phyloP scores from a whole-genome alignment of 1,284 basidiomycete genomes.

The Mycosarcoma mackinlayi region DNA sequence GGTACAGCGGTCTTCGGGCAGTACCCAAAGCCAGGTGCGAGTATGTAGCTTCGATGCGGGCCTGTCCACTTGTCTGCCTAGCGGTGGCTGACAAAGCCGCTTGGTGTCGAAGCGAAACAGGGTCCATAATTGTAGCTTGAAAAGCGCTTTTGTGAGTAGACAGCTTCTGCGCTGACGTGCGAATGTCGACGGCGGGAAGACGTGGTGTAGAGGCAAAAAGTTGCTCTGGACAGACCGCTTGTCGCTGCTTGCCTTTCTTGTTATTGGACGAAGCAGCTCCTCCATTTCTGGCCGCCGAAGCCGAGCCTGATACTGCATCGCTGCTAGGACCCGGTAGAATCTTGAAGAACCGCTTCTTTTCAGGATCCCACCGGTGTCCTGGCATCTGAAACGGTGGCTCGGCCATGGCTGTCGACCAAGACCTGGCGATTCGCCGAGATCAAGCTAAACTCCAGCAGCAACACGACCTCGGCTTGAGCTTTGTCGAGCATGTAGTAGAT shows the following conservation, averaged over 20 bases:
- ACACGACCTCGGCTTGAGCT: too few relatives aligned
- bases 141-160: slow-evolving; percentile 1
- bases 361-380: slow-evolving; percentile 43
- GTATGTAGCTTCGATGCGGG: slow-evolving; percentile 15
- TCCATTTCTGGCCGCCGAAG: background rate
- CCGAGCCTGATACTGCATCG: background rate
- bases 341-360: slow-evolving; percentile 49
- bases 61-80: background rate
- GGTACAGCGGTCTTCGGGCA: background rate
- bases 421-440: too few relatives aligned
- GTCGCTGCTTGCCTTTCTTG: background rate
- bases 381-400: slow-evolving; percentile 44
- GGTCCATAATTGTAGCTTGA: slow-evolving; percentile 1
- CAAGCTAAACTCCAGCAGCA: too few relatives aligned
- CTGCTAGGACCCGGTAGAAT: slow-evolving; percentile 21
- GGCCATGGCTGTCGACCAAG: slow-evolving; percentile 34
- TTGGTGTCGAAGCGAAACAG: slow-evolving; percentile 16
- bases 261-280: too few relatives aligned
- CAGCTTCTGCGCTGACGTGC: background rate
- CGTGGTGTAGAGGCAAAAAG: background rate
- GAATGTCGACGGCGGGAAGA: slow-evolving; percentile 13
- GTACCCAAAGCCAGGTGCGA: slow-evolving; percentile 24
- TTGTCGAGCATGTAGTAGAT: too few relatives aligned
- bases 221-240: background rate
- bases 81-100: background rate